phyloP scores from a whole-genome alignment of 2,329 filamentous ascomycete genomes.

The Aspergillus sp. region DNA sequence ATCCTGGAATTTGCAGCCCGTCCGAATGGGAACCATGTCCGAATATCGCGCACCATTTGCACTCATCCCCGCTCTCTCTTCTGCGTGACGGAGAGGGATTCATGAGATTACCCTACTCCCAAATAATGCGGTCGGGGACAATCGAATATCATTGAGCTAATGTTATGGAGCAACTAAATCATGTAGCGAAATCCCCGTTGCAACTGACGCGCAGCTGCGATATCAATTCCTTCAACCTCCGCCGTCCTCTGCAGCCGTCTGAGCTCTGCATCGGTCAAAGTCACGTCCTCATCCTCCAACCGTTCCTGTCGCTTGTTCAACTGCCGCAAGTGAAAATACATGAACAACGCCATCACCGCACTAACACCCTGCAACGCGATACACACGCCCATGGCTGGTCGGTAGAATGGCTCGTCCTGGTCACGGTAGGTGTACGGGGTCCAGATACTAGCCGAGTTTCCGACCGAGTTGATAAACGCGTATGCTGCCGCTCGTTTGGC shows the following conservation, averaged over 20 bases:
- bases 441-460: slow-evolving; percentile 49
- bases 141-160: no score
- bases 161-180: slow-evolving; percentile 22
- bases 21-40: background rate
- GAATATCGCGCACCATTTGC: no score
- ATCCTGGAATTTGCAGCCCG: background rate
- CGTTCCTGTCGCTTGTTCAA: slow-evolving; percentile 47
- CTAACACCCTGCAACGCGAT: slow-evolving; percentile 37
- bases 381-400: slow-evolving; percentile 36
- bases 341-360: slow-evolving; percentile 25
- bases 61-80: no score
- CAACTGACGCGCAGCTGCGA: slow-evolving; percentile 44
- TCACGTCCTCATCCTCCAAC: slow-evolving; percentile 43
- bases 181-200: slow-evolving; percentile 52
- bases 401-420: slow-evolving; percentile 34
- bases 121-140: no score
- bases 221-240: slow-evolving; percentile 45
- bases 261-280: slow-evolving; percentile 43
- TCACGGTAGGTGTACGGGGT: slow-evolving; percentile 44
- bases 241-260: slow-evolving; percentile 45
- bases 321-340: slow-evolving; percentile 34
- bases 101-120: no score
- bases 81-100: no score
- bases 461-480: slow-evolving; percentile 51
- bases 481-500: slow-evolving; percentile 51